Evolutionary conservation across 176 grass and related monocot species (phyloP).

Genomic region (maize (Zea mays)): DNA sequence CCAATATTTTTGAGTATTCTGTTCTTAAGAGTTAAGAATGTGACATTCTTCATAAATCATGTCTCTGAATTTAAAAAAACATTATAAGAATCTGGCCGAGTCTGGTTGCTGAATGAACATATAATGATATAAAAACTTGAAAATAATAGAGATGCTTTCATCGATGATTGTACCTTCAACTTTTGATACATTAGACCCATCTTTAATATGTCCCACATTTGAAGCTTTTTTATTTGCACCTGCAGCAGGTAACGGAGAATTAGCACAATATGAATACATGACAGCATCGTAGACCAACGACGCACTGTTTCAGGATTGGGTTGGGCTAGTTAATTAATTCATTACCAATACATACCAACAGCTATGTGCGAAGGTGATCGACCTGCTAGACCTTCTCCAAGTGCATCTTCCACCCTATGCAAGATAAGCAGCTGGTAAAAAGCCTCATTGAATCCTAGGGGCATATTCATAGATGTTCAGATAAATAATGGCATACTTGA

Average conservation of each 20-base stretch:
- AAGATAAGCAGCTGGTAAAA: slow-evolving; percentile 36
- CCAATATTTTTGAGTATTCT: not conserved
- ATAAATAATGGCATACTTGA: slow-evolving; percentile 64
- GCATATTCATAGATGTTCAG: slow-evolving; percentile 28
- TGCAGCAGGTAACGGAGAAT: slow-evolving; percentile 45
- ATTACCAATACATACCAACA: slow-evolving; percentile 54
- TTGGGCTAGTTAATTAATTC: slow-evolving; percentile 14
- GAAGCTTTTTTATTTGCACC: slow-evolving; percentile 90
- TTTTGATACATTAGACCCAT: slow-evolving; percentile 62
- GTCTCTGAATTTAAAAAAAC: not conserved
- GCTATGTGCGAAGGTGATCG: slow-evolving; percentile 68
- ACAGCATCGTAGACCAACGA: not conserved
- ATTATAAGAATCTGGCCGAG: not conserved
- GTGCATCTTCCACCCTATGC: slow-evolving; percentile 78
- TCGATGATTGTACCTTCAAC: slow-evolving; percentile 60
- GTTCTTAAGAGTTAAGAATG: slow-evolving; percentile 1
- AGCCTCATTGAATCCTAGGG: slow-evolving; percentile 27
- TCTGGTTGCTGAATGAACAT: not conserved
- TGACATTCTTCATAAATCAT: slow-evolving; percentile 4
- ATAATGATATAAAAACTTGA: not conserved
- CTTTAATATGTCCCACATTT: slow-evolving; percentile 66
- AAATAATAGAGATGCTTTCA: not conserved
- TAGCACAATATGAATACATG: slow-evolving; percentile 18
- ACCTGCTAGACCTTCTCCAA: slow-evolving; percentile 57
- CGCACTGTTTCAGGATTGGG: not conserved